These are phyloP conservation scores for Pseudopithomyces chartarum DNA, from an alignment of 2,329 filamentous ascomycete species.

Conservation along the genomic window DNA sequence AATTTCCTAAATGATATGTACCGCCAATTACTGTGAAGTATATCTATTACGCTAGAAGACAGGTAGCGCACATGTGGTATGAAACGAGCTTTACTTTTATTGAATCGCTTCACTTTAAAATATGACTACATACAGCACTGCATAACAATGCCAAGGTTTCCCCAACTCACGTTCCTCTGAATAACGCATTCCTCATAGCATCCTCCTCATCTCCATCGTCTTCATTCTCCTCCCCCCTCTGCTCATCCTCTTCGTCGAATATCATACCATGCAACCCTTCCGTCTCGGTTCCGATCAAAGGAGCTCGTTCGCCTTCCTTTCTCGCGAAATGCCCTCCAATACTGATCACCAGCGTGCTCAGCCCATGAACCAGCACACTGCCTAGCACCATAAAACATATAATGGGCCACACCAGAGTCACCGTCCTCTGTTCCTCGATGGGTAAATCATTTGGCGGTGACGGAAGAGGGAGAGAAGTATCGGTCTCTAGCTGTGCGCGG, in stretches of 20 bases:
- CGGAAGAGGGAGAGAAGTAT: constrained; percentile 50
- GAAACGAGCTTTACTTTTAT: too few relatives aligned
- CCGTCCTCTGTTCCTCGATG: constrained; percentile 42
- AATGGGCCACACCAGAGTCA: constrained; percentile 59
- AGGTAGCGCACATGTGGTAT: too few relatives aligned
- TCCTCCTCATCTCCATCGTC: constrained; percentile 7
- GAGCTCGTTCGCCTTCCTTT: constrained; percentile 54
- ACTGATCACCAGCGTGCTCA: constrained; percentile 58
- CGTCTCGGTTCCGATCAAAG: constrained; percentile 55
- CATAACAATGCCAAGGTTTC: too few relatives aligned
- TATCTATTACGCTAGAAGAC: too few relatives aligned
- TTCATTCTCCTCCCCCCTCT: constrained; percentile 30
- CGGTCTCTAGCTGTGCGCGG: constrained; percentile 57
- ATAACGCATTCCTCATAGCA: background rate
- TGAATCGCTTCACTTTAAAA: too few relatives aligned
- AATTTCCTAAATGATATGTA: too few relatives aligned
- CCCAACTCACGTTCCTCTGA: background rate
- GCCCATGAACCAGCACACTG: constrained; percentile 59
- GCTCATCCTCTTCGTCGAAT: constrained; percentile 45
- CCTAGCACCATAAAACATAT: constrained; percentile 61
- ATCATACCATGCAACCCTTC: constrained; percentile 58
- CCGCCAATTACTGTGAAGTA: too few relatives aligned
- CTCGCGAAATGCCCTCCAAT: constrained; percentile 54
- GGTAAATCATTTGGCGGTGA: constrained; percentile 48
- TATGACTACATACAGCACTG: too few relatives aligned